Evolutionary conservation across 2,329 filamentous ascomycete genomes (phyloP).

Genomic region (Camillea tinctor): DNA sequence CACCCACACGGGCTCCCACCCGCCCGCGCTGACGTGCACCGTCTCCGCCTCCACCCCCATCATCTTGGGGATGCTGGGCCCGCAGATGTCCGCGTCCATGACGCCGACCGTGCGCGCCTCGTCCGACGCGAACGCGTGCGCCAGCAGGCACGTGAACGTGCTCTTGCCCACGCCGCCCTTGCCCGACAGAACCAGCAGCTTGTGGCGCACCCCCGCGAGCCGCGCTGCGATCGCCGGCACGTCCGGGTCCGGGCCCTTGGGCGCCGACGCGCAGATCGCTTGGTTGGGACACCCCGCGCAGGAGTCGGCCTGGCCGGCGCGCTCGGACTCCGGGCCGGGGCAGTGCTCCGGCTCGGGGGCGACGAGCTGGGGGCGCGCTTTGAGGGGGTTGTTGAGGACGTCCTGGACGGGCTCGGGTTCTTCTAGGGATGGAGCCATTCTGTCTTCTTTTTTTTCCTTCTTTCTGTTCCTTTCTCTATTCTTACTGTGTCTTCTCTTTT

Average conservation of each 20-base stretch:
- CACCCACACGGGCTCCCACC: slow-evolving; percentile 96
- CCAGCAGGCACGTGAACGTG: slow-evolving; percentile 85
- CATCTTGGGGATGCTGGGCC: slow-evolving; percentile 97
- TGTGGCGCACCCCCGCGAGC: slow-evolving; percentile 79
- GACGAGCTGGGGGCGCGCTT: slow-evolving; percentile 78
- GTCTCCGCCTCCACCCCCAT: slow-evolving; percentile 94
- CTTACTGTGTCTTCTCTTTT: neutral
- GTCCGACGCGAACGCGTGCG: slow-evolving; percentile 84
- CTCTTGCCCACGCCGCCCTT: slow-evolving; percentile 98
- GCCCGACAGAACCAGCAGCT: slow-evolving; percentile 87
- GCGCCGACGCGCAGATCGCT: slow-evolving; percentile 87
- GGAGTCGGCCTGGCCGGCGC: slow-evolving; percentile 71
- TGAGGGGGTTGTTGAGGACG: slow-evolving; percentile 73
- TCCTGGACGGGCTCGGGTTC: slow-evolving; percentile 65
- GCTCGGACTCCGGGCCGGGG: slow-evolving; percentile 79
- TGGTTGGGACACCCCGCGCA: slow-evolving; percentile 97
- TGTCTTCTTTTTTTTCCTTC: neutral
- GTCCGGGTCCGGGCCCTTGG: slow-evolving; percentile 94
- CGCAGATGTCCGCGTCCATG: slow-evolving; percentile 98
- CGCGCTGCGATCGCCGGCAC: slow-evolving; percentile 84
- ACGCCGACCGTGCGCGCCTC: slow-evolving; percentile 79
- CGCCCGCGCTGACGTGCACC: slow-evolving; percentile 83
- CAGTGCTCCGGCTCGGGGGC: slow-evolving; percentile 97
- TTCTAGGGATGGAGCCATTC: slow-evolving; percentile 83
- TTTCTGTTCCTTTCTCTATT: neutral